These are phyloP conservation scores for Vitis hybrid DNA, from an alignment of 177 flowering plant species.

Conservation along the genomic window DNA sequence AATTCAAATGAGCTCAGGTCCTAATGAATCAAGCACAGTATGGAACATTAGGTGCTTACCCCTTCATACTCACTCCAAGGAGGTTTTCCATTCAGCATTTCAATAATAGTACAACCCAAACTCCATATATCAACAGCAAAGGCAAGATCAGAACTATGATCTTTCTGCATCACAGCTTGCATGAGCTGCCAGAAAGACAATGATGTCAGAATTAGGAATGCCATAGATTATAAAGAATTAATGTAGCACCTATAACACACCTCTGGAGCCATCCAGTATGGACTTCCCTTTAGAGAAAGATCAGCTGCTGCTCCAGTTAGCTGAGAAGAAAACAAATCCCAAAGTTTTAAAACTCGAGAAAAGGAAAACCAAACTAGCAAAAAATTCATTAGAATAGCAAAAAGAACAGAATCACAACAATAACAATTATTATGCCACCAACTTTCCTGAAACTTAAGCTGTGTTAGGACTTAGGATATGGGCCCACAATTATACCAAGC, in stretches of 20 bases:
- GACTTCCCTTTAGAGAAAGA: constrained; percentile 93
- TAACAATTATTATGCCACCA: no score
- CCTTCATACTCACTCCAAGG: constrained; percentile 93
- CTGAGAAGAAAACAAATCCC: constrained; percentile 32
- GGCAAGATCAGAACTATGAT: constrained; percentile 58
- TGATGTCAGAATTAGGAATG: background rate
- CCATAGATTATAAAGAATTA: background rate
- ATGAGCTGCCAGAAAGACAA: constrained; percentile 55
- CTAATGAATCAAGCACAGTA: background rate
- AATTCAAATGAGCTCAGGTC: no score
- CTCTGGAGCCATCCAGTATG: constrained; percentile 99
- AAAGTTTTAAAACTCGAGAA: no score
- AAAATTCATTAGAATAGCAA: no score
- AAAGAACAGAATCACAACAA: no score
- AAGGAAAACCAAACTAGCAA: no score
- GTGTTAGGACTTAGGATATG: no score
- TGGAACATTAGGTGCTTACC: constrained; percentile 43
- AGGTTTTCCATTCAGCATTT: constrained; percentile 91
- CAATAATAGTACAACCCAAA: constrained; percentile 92
- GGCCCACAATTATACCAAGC: no score
- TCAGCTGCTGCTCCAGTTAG: constrained; percentile 66
- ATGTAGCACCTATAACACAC: constrained; percentile 29
- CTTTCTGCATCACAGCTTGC: constrained; percentile 51
- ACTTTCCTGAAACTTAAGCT: no score
- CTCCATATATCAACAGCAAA: constrained; percentile 95